phyloP scores from a whole-genome alignment of 1,139 yeast genomes.

The Geotrichum europaeum region DNA sequence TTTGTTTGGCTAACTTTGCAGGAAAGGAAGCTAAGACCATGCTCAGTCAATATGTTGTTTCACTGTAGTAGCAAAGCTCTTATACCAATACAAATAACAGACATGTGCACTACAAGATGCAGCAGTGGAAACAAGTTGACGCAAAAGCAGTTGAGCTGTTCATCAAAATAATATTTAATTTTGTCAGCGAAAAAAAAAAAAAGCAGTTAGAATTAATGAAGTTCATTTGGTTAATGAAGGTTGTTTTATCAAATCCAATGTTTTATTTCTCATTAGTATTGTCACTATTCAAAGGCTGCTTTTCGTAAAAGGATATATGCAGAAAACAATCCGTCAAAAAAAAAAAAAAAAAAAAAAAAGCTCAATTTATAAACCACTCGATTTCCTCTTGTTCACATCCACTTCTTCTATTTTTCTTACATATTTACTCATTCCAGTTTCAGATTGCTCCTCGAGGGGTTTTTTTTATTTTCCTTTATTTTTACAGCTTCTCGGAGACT shows the following conservation, averaged over 20 bases:
- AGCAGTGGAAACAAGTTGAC: too few relatives aligned
- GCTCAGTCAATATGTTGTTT: too few relatives aligned
- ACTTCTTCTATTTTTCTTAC: not conserved
- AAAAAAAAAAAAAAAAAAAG: not conserved
- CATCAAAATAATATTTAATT: too few relatives aligned
- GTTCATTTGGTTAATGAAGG: too few relatives aligned
- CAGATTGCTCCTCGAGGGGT: not conserved
- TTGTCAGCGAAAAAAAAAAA: too few relatives aligned
- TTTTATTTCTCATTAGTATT: not conserved
- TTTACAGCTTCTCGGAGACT: not conserved
- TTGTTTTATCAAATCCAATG: too few relatives aligned
- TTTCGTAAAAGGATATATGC: not conserved
- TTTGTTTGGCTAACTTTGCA: not conserved
- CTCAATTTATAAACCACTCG: not conserved
- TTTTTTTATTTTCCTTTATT: not conserved
- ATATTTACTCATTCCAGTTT: not conserved
- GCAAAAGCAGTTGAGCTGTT: too few relatives aligned
- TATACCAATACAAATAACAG: too few relatives aligned
- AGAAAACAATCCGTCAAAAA: not conserved
- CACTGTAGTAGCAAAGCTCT: too few relatives aligned
- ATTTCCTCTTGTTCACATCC: not conserved
- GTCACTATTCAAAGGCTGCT: not conserved
- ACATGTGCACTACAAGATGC: too few relatives aligned
- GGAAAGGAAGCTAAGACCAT: not conserved
- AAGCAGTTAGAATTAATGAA: too few relatives aligned